Conservation (phyloP, 306 rosid genomes). For the Trifolium pratense region DNA sequence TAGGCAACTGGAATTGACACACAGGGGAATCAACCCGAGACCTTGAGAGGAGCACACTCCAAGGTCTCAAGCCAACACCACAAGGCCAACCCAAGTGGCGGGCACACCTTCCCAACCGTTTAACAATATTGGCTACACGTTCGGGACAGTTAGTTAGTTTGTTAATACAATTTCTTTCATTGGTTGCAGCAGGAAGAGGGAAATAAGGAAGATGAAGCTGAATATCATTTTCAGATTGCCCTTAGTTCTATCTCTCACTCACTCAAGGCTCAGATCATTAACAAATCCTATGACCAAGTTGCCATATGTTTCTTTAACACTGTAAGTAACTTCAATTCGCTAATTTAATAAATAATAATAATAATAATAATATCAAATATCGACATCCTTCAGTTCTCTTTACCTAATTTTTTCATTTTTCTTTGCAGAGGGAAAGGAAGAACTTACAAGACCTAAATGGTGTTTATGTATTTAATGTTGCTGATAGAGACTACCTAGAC, state of each 20-base stretch:
- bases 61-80: too few relatives aligned
- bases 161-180: too few relatives aligned
- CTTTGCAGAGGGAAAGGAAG: slow-evolving; percentile 77
- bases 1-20: too few relatives aligned
- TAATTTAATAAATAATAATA: too few relatives aligned
- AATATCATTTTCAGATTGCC: slow-evolving; percentile 77
- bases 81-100: too few relatives aligned
- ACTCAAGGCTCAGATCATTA: slow-evolving; percentile 75
- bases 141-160: too few relatives aligned
- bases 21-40: too few relatives aligned
- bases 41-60: too few relatives aligned
- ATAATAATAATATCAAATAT: too few relatives aligned
- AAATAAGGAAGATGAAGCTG: slow-evolving; percentile 38
- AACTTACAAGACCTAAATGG: slow-evolving; percentile 80
- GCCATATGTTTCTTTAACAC: slow-evolving; percentile 94
- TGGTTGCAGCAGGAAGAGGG: too few relatives aligned
- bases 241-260: slow-evolving; percentile 68
- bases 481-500: slow-evolving; percentile 81
- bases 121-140: too few relatives aligned
- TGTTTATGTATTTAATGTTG: slow-evolving; percentile 71
- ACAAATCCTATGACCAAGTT: slow-evolving; percentile 75
- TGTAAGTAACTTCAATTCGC: slow-evolving; percentile 43
- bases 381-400: background rate
- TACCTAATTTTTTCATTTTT: slow-evolving; percentile 8
- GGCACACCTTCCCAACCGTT: too few relatives aligned